Percentiles rank a stretch among this genome's conserved stretches.
Conservation (phyloP, 139 green algal species). For the Axilococcus clingmanii region DNA sequence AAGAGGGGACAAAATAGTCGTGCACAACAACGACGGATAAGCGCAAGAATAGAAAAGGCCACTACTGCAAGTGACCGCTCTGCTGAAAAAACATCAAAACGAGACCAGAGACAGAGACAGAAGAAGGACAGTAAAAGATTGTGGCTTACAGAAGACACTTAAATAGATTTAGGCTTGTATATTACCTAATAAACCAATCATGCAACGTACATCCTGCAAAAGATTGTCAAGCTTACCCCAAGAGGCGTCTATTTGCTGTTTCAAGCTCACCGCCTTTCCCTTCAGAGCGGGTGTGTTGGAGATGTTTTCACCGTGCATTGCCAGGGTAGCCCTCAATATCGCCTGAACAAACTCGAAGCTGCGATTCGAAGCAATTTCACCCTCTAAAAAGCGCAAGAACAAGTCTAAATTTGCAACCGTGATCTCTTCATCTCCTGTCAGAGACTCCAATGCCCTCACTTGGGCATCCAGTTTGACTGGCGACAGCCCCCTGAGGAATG, state of each 20-base stretch:
- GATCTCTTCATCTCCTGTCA: background rate
- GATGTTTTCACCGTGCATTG: slow-evolving; percentile 61
- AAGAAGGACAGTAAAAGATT: too few relatives aligned
- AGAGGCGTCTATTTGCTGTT: slow-evolving; percentile 17
- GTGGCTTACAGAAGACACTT: background rate
- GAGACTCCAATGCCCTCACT: slow-evolving; percentile 56
- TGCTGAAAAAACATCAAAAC: too few relatives aligned
- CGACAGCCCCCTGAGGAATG: slow-evolving; percentile 31
- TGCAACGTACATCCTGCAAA: slow-evolving; percentile 57
- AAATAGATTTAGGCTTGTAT: slow-evolving; percentile 35
- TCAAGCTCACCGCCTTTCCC: slow-evolving; percentile 19
- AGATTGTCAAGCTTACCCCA: slow-evolving; percentile 60
- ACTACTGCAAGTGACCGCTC: too few relatives aligned
- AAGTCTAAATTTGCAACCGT: slow-evolving; percentile 41
- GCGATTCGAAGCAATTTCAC: slow-evolving; percentile 29
- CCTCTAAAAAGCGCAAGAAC: slow-evolving; percentile 55
- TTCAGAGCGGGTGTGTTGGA: slow-evolving; percentile 31
- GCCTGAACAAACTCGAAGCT: slow-evolving; percentile 79
- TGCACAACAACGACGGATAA: too few relatives aligned
- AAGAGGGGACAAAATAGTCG: too few relatives aligned
- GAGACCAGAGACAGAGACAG: too few relatives aligned
- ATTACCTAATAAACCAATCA: slow-evolving; percentile 64
- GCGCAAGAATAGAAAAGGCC: too few relatives aligned
- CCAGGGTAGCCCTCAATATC: slow-evolving; percentile 23
- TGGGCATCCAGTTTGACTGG: slow-evolving; percentile 56